Base-by-base conservation (phyloP, 176 grass and related monocot species). In the Panicum miliaceum region DNA sequence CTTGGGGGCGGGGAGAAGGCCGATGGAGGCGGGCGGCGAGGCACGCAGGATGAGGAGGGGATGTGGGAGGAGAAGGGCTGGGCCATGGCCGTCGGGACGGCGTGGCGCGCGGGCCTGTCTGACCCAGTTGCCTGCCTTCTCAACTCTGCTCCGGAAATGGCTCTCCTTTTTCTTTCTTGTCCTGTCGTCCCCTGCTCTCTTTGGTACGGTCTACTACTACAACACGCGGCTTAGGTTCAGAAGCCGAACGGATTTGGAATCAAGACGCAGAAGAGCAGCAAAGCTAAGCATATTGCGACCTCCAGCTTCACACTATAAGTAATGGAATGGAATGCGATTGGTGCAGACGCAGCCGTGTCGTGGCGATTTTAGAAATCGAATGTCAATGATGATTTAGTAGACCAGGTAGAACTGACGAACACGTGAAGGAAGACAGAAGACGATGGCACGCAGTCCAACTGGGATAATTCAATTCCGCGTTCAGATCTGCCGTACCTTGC, bases 1-100 rank as follows among this genome's bases (percentile, higher is more conserved):
- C 70, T 73, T 8, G 69, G 6, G 45, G 46, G n/a, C 40, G 60
- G 23, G 4, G 70, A 74, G 59, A 29, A 41, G 54, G 67, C 0
- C 23, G 53, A 56, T 29, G 42, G 7, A 38, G 56, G 61, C 16
- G 54, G 79, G 63, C 29, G 85, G 58, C 18, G 25, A 42, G 85
- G 63, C 80, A 40, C 27, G 25, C 59, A 25, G 36, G 29, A 70
- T 5, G 53, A 64, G 29, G 20, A 15, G 23, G 34, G 4, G 32
- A 29, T 23, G 36, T n/a, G 65, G 10, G 38, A 60, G 68, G 51
- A 48, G 13, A 18, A 27, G 4, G 68, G 26, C 53, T 63, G 85
- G 19, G 69, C 29, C 81, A 84, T 88, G 60, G 89, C 76, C 89
- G 62, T 64, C 37, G 37, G 45, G 46, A 58, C 63, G 64, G 74